A percentile compares a stretch with the other conserved stretches of the same genome.
Conservation (phyloP, 176 grass and related monocot species). For the Otatea glauca region DNA sequence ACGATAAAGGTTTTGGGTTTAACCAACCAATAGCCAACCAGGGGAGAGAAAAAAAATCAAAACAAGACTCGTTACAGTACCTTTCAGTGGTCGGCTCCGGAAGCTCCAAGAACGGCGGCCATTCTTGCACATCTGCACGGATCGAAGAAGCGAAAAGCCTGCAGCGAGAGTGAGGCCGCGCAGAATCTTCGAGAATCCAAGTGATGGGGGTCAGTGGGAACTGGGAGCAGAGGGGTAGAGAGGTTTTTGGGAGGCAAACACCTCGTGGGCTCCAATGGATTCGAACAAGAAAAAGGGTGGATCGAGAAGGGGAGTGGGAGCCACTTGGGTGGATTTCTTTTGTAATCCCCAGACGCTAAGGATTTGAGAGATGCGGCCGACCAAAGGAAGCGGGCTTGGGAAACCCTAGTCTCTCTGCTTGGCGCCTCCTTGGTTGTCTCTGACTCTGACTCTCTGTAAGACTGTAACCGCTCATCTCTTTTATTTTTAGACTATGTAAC, state of each 20-base stretch:
- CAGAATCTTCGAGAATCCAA: slow-evolving; percentile 46
- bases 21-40: not conserved
- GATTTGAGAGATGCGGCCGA: slow-evolving; percentile 39
- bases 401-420: slow-evolving; percentile 36
- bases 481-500: slow-evolving; percentile 41
- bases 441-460: not conserved
- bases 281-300: slow-evolving; percentile 52
- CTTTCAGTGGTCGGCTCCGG: slow-evolving; percentile 1
- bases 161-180: slow-evolving; percentile 25
- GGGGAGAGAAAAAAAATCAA: not conserved
- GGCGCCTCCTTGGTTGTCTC: not conserved
- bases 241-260: slow-evolving; percentile 52
- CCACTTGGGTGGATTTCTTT: slow-evolving; percentile 48
- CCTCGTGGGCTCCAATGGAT: slow-evolving; percentile 65
- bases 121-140: slow-evolving; percentile 14
- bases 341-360: slow-evolving; percentile 50
- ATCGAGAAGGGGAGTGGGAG: slow-evolving; percentile 33
- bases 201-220: slow-evolving; percentile 26
- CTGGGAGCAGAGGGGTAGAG: slow-evolving; percentile 28
- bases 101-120: slow-evolving; percentile 29
- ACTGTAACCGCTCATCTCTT: slow-evolving; percentile 11
- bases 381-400: slow-evolving; percentile 41
- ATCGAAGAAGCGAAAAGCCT: slow-evolving; percentile 48
- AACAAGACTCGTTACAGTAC: slow-evolving; percentile 5
- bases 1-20: not conserved